These are phyloP conservation scores for Boletus barrowsii DNA, from an alignment of 768 basidiomycete genomes.

Conservation along the genomic window DNA sequence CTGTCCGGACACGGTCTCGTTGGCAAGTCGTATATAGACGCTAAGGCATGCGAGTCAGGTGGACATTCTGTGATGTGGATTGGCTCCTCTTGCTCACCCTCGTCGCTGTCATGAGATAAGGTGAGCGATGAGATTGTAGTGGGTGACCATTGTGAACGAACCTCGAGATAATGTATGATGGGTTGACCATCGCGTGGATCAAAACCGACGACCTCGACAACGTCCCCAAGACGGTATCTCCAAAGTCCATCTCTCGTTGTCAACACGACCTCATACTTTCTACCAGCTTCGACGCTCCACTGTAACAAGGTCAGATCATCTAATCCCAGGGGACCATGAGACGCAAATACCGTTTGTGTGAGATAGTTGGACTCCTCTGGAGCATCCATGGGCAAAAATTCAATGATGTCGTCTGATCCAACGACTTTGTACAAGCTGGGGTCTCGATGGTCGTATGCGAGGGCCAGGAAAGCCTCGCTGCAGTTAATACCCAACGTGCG, in stretches of 20 bases:
- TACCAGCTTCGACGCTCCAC: conserved; percentile 20
- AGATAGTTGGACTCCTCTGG: conserved; percentile 22
- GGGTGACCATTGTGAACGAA: neutral
- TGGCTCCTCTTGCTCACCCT: conserved; percentile 10
- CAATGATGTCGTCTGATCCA: conserved; percentile 24
- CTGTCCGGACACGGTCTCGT: conserved; percentile 22
- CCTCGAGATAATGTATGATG: conserved; percentile 23
- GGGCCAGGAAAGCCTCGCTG: conserved; percentile 22
- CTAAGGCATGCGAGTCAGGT: neutral
- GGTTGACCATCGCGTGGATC: conserved; percentile 21
- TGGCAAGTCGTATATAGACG: conserved; percentile 18
- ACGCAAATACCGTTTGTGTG: conserved; percentile 13
- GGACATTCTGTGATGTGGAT: no score
- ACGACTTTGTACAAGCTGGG: conserved; percentile 22
- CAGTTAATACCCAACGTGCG: conserved; percentile 21
- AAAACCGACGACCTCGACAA: conserved; percentile 22
- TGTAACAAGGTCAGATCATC: conserved; percentile 3
- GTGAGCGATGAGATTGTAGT: neutral
- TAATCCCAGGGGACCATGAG: neutral
- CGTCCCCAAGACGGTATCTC: conserved; percentile 22
- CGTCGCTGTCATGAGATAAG: conserved; percentile 9
- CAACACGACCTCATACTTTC: conserved; percentile 20
- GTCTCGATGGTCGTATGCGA: conserved; percentile 24
- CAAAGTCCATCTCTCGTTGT: conserved; percentile 27
- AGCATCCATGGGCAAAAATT: conserved; percentile 16